Evolutionary conservation across 805 yeast species (phyloP), one percentile per base, ranked within the genome.

Genomic region (Debaryomyces hansenii): DNA sequence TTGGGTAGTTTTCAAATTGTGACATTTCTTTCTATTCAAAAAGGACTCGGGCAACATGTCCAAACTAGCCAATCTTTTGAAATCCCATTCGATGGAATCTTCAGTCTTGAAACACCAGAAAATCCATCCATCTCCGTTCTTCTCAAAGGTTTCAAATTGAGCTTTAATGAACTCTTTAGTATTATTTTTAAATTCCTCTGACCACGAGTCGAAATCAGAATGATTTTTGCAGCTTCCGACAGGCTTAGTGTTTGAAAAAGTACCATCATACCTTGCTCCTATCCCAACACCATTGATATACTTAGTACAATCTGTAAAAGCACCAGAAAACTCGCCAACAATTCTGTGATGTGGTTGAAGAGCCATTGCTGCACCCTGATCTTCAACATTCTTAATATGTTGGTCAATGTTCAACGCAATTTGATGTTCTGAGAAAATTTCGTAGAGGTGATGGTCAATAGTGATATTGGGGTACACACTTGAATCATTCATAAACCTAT

Each of bases 31-130:
- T 38, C 31, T 38, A 5, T 35, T 5, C 18, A 20, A 14, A 12
- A 35, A 35, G 70, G 3, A 87, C 87, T 62, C 42, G 12, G 49
- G 46, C 20, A 84, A 78, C 45, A 84, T 57, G 2, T 67, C 77
- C 20, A 69, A 57, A 14, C 69, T 60, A 16, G 76, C 69, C 52
- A 84, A 69, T 45, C 75, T 66, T 40, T 68, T 60, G 55, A 82
- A 74, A 59, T 84, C 88, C 90, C 90, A 85, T 58, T 84, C 90
- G 20, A 81, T 67, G 0, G 88, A 77, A 42, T 64, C 59, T 56
- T 85, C 91, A 0, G 89, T 84, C 58, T 83, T 84, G 67, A 74
- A 84, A 54, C 82, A 80, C 91, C 90, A 85, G 56, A 83, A 85
- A 34, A 84, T 77, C 81, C 85, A 85, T 0, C 91, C 90, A 6